Conservation (phyloP, 371 early-diverging fungal species). For the Parasitella parasitica region DNA sequence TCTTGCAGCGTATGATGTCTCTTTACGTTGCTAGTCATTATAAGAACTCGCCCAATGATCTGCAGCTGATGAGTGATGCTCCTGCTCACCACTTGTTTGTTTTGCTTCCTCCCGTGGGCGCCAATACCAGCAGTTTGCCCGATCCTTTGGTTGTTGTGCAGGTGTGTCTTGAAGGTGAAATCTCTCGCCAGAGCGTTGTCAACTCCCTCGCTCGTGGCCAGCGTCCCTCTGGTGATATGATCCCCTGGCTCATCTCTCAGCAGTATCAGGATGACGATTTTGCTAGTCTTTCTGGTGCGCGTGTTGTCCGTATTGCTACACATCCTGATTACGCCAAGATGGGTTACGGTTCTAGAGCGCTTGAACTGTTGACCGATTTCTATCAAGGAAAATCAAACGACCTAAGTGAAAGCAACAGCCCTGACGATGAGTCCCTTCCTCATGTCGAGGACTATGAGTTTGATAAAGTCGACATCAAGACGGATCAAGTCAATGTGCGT, state of each 20-base stretch:
- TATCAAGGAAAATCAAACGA: slow-evolving; percentile 80
- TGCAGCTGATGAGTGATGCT: slow-evolving; percentile 97
- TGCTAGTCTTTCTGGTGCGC: slow-evolving; percentile 90
- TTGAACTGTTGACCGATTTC: slow-evolving; percentile 84
- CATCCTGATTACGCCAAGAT: slow-evolving; percentile 97
- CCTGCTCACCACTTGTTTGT: slow-evolving; percentile 99
- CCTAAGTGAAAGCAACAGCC: slow-evolving; percentile 60
- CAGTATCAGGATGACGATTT: slow-evolving; percentile 98
- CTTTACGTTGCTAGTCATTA: slow-evolving; percentile 98
- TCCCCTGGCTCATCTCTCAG: slow-evolving; percentile 97
- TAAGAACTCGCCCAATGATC: slow-evolving; percentile 99
- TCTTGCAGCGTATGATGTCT: slow-evolving; percentile 96
- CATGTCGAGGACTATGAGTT: slow-evolving; percentile 62
- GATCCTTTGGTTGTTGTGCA: slow-evolving; percentile 95
- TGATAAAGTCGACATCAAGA: slow-evolving; percentile 67
- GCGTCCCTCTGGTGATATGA: slow-evolving; percentile 94
- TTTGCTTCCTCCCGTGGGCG: slow-evolving; percentile 86
- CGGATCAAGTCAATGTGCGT: slow-evolving; percentile 79
- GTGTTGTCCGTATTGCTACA: slow-evolving; percentile 99
- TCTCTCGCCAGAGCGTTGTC: slow-evolving; percentile 83
- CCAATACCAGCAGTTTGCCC: slow-evolving; percentile 73
- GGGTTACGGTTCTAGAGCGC: slow-evolving; percentile 96
- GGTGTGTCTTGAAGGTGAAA: slow-evolving; percentile 95
- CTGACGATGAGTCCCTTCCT: slow-evolving; percentile 46
- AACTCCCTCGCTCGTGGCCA: slow-evolving; percentile 85